phyloP scores from a whole-genome alignment of 768 basidiomycete genomes.

The Suillus subalutaceus region DNA sequence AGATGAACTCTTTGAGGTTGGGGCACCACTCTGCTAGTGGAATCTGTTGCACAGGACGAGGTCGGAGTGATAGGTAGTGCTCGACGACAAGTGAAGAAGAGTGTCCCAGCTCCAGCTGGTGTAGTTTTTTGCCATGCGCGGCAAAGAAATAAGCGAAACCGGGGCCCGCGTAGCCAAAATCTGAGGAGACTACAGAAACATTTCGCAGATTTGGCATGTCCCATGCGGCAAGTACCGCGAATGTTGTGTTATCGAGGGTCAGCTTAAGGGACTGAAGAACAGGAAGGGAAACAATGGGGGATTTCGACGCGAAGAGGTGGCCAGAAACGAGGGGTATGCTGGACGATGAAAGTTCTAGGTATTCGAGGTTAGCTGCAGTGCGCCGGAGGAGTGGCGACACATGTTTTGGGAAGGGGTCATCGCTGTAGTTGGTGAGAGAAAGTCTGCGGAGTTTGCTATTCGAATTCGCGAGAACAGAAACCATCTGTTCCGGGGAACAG shows the following conservation, averaged over 20 bases:
- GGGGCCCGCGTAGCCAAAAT: slow-evolving; percentile 67
- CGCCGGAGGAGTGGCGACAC: slow-evolving; percentile 56
- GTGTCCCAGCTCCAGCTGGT: slow-evolving; percentile 74
- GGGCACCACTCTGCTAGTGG: slow-evolving; percentile 73
- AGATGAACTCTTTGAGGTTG: slow-evolving; percentile 69
- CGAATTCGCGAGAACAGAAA: slow-evolving; percentile 59
- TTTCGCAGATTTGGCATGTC: slow-evolving; percentile 63
- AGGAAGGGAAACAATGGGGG: slow-evolving; percentile 48
- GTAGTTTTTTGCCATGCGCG: slow-evolving; percentile 61
- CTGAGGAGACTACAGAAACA: slow-evolving; percentile 69
- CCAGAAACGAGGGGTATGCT: slow-evolving; percentile 46
- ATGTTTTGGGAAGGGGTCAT: slow-evolving; percentile 56
- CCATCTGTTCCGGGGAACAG: slow-evolving; percentile 58
- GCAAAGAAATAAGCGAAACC: slow-evolving; percentile 71
- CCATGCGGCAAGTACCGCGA: slow-evolving; percentile 68
- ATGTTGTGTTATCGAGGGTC: slow-evolving; percentile 72
- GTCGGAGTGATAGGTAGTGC: slow-evolving; percentile 58
- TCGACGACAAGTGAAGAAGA: slow-evolving; percentile 68
- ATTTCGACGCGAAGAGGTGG: slow-evolving; percentile 21
- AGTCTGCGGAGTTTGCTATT: slow-evolving; percentile 57
- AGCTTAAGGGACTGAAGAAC: slow-evolving; percentile 69
- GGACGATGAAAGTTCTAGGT: slow-evolving; percentile 67
- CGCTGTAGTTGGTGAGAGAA: slow-evolving; percentile 76
- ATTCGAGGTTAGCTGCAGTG: slow-evolving; percentile 59
- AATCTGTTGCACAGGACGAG: slow-evolving; percentile 38